Conservation (phyloP, 768 basidiomycete genomes). For the Boletus patriciae region DNA sequence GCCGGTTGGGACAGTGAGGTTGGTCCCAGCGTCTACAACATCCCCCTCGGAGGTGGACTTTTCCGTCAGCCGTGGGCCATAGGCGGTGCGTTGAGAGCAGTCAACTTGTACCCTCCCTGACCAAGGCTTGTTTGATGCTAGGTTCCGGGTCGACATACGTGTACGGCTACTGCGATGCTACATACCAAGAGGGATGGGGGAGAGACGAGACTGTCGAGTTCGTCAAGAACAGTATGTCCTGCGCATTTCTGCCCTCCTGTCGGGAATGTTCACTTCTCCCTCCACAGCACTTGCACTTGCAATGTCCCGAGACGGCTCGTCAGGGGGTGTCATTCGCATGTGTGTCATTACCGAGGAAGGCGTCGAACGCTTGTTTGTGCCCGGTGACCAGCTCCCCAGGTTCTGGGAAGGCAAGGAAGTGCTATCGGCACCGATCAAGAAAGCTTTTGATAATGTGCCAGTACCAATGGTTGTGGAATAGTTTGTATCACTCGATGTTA, state of each 20-base stretch:
- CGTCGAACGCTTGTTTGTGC: constrained; percentile 90
- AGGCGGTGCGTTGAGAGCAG: constrained; percentile 60
- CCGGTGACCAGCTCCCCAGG: constrained; percentile 83
- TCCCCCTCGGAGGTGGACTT: constrained; percentile 93
- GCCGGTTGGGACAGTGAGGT: constrained; percentile 94
- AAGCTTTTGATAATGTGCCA: constrained; percentile 20
- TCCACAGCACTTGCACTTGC: constrained; percentile 82
- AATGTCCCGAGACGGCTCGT: constrained; percentile 97
- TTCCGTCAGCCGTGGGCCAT: constrained; percentile 99
- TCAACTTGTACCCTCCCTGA: background rate
- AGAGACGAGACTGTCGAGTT: constrained; percentile 89
- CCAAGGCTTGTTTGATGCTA: constrained; percentile 26
- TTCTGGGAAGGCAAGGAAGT: constrained; percentile 90
- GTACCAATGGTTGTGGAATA: constrained; percentile 50
- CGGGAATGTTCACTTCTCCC: constrained; percentile 1
- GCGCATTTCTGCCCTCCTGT: background rate
- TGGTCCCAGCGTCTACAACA: constrained; percentile 94
- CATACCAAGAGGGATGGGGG: constrained; percentile 89
- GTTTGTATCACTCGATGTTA: constrained; percentile 11
- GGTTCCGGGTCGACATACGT: constrained; percentile 97
- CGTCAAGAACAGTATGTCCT: constrained; percentile 88
- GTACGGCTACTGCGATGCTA: constrained; percentile 99
- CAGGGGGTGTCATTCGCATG: constrained; percentile 97
- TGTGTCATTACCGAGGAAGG: constrained; percentile 92
- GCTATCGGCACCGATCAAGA: constrained; percentile 39